These are phyloP conservation scores for Dactylonectria estremocensis DNA, from an alignment of 2,329 filamentous ascomycete genomes.

Conservation along the genomic window DNA sequence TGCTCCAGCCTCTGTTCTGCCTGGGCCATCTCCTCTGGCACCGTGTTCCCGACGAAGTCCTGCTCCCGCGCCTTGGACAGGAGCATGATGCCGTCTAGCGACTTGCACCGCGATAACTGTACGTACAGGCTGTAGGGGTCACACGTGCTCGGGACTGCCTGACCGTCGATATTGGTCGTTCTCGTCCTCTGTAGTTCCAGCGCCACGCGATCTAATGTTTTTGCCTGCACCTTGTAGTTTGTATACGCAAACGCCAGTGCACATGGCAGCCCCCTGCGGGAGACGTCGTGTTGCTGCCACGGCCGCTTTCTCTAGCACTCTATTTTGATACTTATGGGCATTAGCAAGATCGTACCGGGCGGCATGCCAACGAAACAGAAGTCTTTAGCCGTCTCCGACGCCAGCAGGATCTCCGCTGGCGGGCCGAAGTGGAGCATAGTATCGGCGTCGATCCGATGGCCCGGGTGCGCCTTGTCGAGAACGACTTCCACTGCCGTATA, in stretches of 20 bases:
- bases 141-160: no score
- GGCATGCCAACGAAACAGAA: background rate
- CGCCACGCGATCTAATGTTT: background rate
- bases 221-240: background rate
- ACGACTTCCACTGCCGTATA: background rate
- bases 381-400: background rate
- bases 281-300: background rate
- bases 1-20: no score
- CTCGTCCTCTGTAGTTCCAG: no score
- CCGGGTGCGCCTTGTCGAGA: no score
- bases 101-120: no score
- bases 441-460: background rate
- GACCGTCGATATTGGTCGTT: no score
- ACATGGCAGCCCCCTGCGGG: background rate
- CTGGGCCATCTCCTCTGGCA: no score
- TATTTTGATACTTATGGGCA: no score
- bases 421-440: background rate
- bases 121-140: no score
- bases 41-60: no score
- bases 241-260: background rate
- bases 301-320: background rate
- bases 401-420: background rate
- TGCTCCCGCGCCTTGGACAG: no score
- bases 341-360: background rate
- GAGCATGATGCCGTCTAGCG: no score